Conservation (phyloP, 1,284 basidiomycete genomes). For the Cutaneotrichosporon cyanovorans region DNA sequence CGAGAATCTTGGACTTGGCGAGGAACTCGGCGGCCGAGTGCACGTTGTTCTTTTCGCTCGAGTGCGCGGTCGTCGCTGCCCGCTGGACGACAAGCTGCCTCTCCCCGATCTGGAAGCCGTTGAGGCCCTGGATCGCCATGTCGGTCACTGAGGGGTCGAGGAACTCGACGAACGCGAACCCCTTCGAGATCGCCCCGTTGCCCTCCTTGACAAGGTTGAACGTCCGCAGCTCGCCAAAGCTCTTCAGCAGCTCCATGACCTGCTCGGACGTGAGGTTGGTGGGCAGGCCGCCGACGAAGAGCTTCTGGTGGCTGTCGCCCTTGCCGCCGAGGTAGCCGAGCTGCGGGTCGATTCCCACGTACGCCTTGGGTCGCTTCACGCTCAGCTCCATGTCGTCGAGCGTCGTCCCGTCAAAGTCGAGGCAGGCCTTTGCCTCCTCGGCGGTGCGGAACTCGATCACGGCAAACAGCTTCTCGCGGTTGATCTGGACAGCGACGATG, state of each 20-base stretch:
- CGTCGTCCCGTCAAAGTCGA: constrained; percentile 56
- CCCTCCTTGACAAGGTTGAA: constrained; percentile 95
- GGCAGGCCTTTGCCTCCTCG: constrained; percentile 90
- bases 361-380: constrained; percentile 95
- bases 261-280: constrained; percentile 94
- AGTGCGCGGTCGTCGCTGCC: constrained; percentile 51
- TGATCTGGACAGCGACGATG: constrained; percentile 85
- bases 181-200: constrained; percentile 79
- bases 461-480: constrained; percentile 96
- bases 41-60: constrained; percentile 8
- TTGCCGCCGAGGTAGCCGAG: constrained; percentile 93
- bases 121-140: constrained; percentile 89
- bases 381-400: constrained; percentile 87
- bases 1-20: constrained; percentile 68
- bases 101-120: constrained; percentile 96
- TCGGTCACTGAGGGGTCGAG: constrained; percentile 83
- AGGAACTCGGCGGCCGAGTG: constrained; percentile 40
- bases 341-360: constrained; percentile 52
- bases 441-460: constrained; percentile 97
- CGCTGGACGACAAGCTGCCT: constrained; percentile 94
- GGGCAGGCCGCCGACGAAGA: constrained; percentile 94
- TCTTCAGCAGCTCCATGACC: constrained; percentile 93
- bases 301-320: constrained; percentile 94
- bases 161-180: constrained; percentile 99
- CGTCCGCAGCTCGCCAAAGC: constrained; percentile 91